phyloP scores from a whole-genome alignment of 768 basidiomycete species.

The Kwoniella bestiolae region DNA sequence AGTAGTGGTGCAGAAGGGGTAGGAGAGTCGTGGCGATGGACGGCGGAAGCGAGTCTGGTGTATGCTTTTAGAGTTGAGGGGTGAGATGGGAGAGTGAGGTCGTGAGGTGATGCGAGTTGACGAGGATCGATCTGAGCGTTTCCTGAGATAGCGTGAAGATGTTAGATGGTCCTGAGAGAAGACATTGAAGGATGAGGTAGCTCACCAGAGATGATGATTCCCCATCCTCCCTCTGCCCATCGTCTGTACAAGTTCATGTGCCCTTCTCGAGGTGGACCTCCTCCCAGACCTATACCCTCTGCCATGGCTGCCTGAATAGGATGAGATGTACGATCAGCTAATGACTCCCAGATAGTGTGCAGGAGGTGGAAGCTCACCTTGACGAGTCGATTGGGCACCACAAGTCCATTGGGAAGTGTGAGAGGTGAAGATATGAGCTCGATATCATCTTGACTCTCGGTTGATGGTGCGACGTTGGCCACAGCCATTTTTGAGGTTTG shows the following conservation, averaged over 20 bases:
- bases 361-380: conserved; percentile 58
- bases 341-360: neutral
- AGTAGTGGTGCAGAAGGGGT: conserved; percentile 59
- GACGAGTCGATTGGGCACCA: conserved; percentile 61
- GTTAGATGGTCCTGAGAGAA: neutral
- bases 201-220: conserved; percentile 80
- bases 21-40: no score
- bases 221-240: conserved; percentile 81
- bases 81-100: conserved; percentile 25
- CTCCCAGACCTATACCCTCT: conserved; percentile 74
- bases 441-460: conserved; percentile 22
- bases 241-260: conserved; percentile 71
- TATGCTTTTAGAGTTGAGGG: conserved; percentile 29
- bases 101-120: conserved; percentile 42
- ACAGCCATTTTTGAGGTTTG: no score
- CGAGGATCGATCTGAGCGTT: conserved; percentile 52
- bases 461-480: neutral
- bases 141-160: conserved; percentile 61
- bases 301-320: conserved; percentile 80
- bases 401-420: conserved; percentile 38
- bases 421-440: conserved; percentile 28
- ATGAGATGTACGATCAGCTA: neutral
- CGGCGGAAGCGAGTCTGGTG: conserved; percentile 17
- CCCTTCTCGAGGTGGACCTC: conserved; percentile 72
- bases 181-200: neutral